Evolutionary conservation across 1,139 yeast species (phyloP).

Genomic region (Scheffersomyces segobiensis): DNA sequence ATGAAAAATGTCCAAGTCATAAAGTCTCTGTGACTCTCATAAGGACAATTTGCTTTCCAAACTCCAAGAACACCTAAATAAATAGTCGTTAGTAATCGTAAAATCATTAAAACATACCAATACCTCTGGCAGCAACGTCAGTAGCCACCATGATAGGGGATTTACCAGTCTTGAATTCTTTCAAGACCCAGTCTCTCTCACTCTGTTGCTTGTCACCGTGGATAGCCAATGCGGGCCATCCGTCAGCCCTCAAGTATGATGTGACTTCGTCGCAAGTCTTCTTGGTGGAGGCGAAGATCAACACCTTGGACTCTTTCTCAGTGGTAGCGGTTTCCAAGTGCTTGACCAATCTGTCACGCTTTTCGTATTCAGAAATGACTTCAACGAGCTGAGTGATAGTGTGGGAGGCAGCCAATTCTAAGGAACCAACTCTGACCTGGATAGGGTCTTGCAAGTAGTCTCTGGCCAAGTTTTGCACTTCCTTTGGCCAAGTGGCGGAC

Average conservation of each 20-base stretch:
- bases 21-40: not conserved
- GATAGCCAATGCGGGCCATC: slow-evolving; percentile 98
- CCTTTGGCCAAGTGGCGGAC: slow-evolving; percentile 99
- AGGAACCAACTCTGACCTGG: slow-evolving; percentile 94
- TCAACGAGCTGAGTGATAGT: slow-evolving; percentile 93
- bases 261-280: slow-evolving; percentile 97
- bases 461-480: slow-evolving; percentile 87
- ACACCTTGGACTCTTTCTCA: slow-evolving; percentile 73
- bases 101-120: slow-evolving; percentile 71
- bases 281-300: slow-evolving; percentile 92
- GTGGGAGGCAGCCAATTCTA: slow-evolving; percentile 95
- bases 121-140: slow-evolving; percentile 99
- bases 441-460: slow-evolving; percentile 92
- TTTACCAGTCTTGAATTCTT: slow-evolving; percentile 87
- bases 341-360: slow-evolving; percentile 84
- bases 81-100: slow-evolving; percentile 1
- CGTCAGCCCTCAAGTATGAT: slow-evolving; percentile 87
- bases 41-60: not conserved
- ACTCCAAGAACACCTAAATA: slow-evolving; percentile 1
- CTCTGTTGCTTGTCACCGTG: slow-evolving; percentile 98
- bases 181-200: slow-evolving; percentile 98
- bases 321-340: slow-evolving; percentile 84
- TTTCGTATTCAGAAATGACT: slow-evolving; percentile 87
- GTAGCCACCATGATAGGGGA: slow-evolving; percentile 99
- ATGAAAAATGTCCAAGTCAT: not conserved